Percentiles rank a stretch among this genome's conserved stretches.
These are phyloP conservation scores for Elongisporangium undulatum DNA, from an alignment of 352 stramenopile species.

Conservation along the genomic window DNA sequence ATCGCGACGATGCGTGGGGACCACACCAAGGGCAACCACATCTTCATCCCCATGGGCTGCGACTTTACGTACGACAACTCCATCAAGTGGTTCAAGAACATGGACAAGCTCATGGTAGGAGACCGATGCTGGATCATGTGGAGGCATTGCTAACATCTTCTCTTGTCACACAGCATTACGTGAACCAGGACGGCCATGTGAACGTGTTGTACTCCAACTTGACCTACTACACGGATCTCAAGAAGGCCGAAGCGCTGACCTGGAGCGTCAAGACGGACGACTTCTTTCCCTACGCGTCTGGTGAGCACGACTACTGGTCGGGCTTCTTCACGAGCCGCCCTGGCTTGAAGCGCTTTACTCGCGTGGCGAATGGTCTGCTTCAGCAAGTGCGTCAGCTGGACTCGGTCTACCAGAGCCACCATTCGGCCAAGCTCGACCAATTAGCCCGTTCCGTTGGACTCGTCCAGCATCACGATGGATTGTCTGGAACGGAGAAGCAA, in stretches of 20 bases:
- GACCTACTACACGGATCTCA: slow-evolving; percentile 93
- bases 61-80: slow-evolving; percentile 95
- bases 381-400: slow-evolving; percentile 91
- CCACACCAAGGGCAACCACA: slow-evolving; percentile 73
- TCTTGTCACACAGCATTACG: slow-evolving; percentile 58
- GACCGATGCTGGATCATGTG: background rate
- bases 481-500: slow-evolving; percentile 95
- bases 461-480: slow-evolving; percentile 95
- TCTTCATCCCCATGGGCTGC: slow-evolving; percentile 90
- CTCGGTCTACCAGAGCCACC: slow-evolving; percentile 61
- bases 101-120: slow-evolving; percentile 93
- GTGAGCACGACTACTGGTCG: slow-evolving; percentile 92
- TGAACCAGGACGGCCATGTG: slow-evolving; percentile 88
- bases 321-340: slow-evolving; percentile 96
- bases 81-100: slow-evolving; percentile 90
- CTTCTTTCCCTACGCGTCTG: slow-evolving; percentile 96
- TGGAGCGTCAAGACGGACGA: slow-evolving; percentile 93
- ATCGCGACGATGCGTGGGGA: slow-evolving; percentile 59
- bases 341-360: slow-evolving; percentile 90
- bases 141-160: background rate
- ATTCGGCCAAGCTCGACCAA: slow-evolving; percentile 37
- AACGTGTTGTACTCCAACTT: slow-evolving; percentile 97
- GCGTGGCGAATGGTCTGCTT: slow-evolving; percentile 86
- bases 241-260: slow-evolving; percentile 74
- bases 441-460: slow-evolving; percentile 90